A percentile compares a stretch with the other conserved stretches of the same genome.
Evolutionary conservation across 1,139 yeast species (phyloP).

Genomic region (Geotrichum siamense): DNA sequence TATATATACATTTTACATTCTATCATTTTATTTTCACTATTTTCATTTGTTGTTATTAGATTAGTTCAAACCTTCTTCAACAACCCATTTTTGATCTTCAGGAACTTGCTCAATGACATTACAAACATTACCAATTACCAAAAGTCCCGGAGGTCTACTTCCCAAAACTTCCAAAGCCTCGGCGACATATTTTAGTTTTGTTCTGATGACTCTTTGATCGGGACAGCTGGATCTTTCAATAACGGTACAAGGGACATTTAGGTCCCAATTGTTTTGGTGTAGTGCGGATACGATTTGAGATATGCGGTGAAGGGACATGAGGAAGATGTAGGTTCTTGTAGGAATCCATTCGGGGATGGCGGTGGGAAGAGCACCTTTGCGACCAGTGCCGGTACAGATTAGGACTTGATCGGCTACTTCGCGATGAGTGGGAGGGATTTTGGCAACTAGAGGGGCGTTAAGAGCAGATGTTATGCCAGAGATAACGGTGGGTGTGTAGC

Average conservation of each 20-base stretch:
- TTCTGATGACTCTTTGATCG: slow-evolving; percentile 80
- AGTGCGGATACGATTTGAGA: slow-evolving; percentile 58
- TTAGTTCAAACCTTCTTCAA: slow-evolving; percentile 49
- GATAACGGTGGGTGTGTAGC: slow-evolving; percentile 63
- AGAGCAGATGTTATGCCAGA: slow-evolving; percentile 91
- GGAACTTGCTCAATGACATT: slow-evolving; percentile 40
- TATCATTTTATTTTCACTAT: no score
- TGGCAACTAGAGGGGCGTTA: slow-evolving; percentile 80
- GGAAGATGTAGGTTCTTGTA: slow-evolving; percentile 73
- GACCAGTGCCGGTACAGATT: slow-evolving; percentile 92
- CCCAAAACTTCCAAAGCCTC: slow-evolving; percentile 76
- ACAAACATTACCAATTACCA: slow-evolving; percentile 79
- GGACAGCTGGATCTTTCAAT: slow-evolving; percentile 91
- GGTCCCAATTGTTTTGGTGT: slow-evolving; percentile 56
- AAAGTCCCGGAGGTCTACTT: slow-evolving; percentile 87
- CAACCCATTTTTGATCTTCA: slow-evolving; percentile 40
- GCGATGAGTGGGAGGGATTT: slow-evolving; percentile 87
- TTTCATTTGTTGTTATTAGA: no score
- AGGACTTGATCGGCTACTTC: slow-evolving; percentile 89
- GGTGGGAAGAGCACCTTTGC: slow-evolving; percentile 73
- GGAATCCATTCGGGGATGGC: slow-evolving; percentile 68
- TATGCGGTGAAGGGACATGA: slow-evolving; percentile 87
- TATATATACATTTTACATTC: no score
- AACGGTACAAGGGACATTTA: slow-evolving; percentile 68
- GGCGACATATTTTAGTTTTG: slow-evolving; percentile 57